phyloP scores from a whole-genome alignment of 768 basidiomycete species.

The Auricularia cornea region DNA sequence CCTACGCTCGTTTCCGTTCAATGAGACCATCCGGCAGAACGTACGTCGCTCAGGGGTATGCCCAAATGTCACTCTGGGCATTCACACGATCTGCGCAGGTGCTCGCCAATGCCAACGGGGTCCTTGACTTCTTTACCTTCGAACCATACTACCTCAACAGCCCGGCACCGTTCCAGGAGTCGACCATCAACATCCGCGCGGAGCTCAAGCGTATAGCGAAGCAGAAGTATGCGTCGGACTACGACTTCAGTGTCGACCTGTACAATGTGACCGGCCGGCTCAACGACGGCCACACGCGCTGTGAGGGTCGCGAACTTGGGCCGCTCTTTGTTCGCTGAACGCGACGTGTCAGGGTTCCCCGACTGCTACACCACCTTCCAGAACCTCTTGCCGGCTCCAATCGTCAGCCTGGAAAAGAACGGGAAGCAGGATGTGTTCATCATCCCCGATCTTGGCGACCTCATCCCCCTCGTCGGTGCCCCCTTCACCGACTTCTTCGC shows the following conservation, averaged over 20 bases:
- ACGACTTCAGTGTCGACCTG: constrained; percentile 52
- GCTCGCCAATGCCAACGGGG: constrained; percentile 29
- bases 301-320: constrained; percentile 10
- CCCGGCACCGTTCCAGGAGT: constrained; percentile 45
- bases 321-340: neutral
- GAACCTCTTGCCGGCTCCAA: constrained; percentile 49
- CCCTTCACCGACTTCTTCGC: constrained; percentile 40
- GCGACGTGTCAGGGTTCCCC: constrained; percentile 37
- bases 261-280: constrained; percentile 46
- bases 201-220: constrained; percentile 39
- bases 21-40: constrained; percentile 47
- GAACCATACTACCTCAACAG: constrained; percentile 43
- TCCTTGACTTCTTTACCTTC: constrained; percentile 43
- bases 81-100: neutral
- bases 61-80: no score
- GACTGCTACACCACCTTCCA: constrained; percentile 46
- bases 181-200: constrained; percentile 45
- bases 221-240: constrained; percentile 50
- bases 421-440: constrained; percentile 41
- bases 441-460: constrained; percentile 45
- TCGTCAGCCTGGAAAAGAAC: constrained; percentile 42
- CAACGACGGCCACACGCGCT: constrained; percentile 62
- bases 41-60: constrained; percentile 14
- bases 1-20: constrained; percentile 48
- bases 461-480: constrained; percentile 38